These are phyloP conservation scores for Zygoascus hellenicus DNA, from an alignment of 1,139 yeast species.

Conservation along the genomic window DNA sequence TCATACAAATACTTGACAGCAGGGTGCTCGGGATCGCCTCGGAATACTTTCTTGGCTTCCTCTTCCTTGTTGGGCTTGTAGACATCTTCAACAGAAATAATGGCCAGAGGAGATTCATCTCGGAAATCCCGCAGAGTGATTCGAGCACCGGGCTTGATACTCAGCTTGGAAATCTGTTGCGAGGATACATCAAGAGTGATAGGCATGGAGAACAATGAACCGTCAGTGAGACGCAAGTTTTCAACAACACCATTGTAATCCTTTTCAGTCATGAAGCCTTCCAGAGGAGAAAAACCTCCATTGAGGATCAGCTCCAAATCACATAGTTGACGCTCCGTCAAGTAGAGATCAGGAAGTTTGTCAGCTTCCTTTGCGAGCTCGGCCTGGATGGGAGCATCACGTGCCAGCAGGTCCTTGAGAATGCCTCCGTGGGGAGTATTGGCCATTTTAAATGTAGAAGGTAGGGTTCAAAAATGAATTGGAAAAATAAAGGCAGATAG, in stretches of 20 bases:
- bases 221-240: conserved; percentile 67
- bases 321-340: conserved; percentile 87
- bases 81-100: conserved; percentile 70
- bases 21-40: conserved; percentile 98
- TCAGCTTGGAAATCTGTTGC: conserved; percentile 42
- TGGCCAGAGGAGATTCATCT: conserved; percentile 75
- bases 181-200: conserved; percentile 75
- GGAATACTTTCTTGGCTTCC: conserved; percentile 82
- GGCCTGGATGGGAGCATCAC: conserved; percentile 62
- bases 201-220: conserved; percentile 88
- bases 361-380: conserved; percentile 55
- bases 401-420: conserved; percentile 74
- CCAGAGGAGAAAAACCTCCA: conserved; percentile 93
- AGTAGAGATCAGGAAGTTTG: conserved; percentile 47
- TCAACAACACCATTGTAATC: conserved; percentile 80
- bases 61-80: conserved; percentile 71
- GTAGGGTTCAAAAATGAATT: not conserved
- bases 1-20: conserved; percentile 71
- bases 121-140: conserved; percentile 76
- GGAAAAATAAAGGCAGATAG: not conserved
- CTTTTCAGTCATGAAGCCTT: conserved; percentile 74
- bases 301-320: conserved; percentile 85
- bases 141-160: conserved; percentile 51
- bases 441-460: conserved; percentile 46
- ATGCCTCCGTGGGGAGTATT: conserved; percentile 83